These are phyloP conservation scores for Russula lepida DNA, from an alignment of 768 basidiomycete genomes.

Conservation along the genomic window DNA sequence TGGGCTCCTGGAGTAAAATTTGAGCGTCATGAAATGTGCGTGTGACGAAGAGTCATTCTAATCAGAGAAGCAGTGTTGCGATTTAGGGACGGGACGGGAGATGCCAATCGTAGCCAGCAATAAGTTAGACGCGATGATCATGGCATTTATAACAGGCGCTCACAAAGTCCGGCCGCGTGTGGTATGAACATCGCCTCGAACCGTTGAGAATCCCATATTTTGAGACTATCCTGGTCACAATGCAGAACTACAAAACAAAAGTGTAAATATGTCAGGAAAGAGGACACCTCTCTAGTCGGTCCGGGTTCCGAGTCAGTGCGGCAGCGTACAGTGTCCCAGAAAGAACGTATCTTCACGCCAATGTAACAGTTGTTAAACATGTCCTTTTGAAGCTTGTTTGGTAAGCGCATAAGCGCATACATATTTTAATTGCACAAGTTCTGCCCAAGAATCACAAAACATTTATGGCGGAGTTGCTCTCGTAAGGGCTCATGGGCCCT, in stretches of 20 bases:
- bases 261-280: not conserved
- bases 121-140: not conserved
- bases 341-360: not conserved
- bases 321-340: not conserved
- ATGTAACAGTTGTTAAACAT: not conserved
- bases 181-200: not conserved
- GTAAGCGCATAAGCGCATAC: not conserved
- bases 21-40: conserved; percentile 10
- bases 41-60: not conserved
- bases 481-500: not conserved
- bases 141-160: conserved; percentile 1
- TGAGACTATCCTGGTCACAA: not conserved
- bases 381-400: not conserved
- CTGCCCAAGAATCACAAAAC: not conserved
- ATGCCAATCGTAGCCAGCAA: not conserved
- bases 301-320: not conserved
- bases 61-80: not conserved
- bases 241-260: not conserved
- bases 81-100: not conserved
- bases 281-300: not conserved
- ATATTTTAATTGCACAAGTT: not conserved
- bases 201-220: not conserved
- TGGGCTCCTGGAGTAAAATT: not conserved
- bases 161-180: not conserved
- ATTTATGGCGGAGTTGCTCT: not conserved